Conservation (phyloP, 176 grass and related monocot species). For the Melocanna baccifera region DNA sequence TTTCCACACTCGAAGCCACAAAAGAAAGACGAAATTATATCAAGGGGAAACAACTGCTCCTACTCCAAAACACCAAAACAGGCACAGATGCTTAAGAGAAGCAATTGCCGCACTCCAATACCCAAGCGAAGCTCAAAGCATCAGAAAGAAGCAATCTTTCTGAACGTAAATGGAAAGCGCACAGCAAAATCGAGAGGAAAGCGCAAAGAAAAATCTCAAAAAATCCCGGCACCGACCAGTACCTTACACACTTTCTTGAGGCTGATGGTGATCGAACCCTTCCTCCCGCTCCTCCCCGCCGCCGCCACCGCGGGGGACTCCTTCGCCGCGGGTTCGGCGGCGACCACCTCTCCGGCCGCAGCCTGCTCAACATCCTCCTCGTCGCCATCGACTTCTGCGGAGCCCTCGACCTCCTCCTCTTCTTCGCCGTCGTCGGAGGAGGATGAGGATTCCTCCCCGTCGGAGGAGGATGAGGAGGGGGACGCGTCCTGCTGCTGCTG, state of each 20-base stretch:
- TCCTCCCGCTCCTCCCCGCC: conserved; percentile 36
- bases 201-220: not conserved
- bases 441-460: too few species aligned
- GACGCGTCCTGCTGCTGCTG: conserved; percentile 32
- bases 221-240: not conserved
- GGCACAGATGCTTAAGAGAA: not conserved
- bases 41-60: not conserved
- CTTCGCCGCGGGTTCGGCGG: conserved; percentile 4
- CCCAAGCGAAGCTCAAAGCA: not conserved
- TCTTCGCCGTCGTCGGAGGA: conserved; percentile 49
- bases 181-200: not conserved
- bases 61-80: not conserved
- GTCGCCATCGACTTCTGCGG: conserved; percentile 23
- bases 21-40: not conserved
- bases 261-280: conserved; percentile 70
- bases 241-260: conserved; percentile 96
- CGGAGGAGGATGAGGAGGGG: conserved; percentile 32
- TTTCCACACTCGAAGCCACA: not conserved
- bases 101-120: not conserved
- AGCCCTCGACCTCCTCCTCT: conserved; percentile 30
- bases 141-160: not conserved
- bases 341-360: not conserved
- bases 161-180: not conserved
- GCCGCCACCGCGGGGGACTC: not conserved
- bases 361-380: conserved; percentile 20